Evolutionary conservation across 805 yeast genomes (phyloP), one percentile per base, ranked within the genome.

Genomic region (Cyberlindnera bimundalis): DNA sequence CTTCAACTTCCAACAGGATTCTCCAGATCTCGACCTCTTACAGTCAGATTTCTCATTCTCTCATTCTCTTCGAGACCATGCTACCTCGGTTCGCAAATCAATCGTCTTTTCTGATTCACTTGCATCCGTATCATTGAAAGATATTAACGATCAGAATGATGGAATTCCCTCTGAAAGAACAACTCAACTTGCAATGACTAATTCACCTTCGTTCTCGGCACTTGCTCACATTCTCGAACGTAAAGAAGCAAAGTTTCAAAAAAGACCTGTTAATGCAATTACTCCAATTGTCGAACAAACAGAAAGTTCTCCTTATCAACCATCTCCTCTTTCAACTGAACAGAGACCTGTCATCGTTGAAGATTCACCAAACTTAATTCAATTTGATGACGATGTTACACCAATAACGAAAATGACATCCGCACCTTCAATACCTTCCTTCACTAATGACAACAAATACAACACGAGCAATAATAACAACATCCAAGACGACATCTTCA

Each of bases 131-230:
- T 3, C 45, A 20, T 23, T 43, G 34, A 11, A 33, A 2, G 39
- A 37, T 20, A 24, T 28, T 19, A 16, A 12, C 13, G 3, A 23
- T 29, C 29, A 33, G 14, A 4, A 23, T 4, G 12, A 11, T 11
- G 33, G 14, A 10, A 24, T 24, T 12, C 5, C 21, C 10, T 27
- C 42, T 5, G 46, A 37, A 32, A 33, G 20, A 15, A 37, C 39
- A 25, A 40, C 45, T 13, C 40, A 39, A 34, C 33, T 61, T 15
- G 61, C 62, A 29, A 65, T 68, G 62, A 65, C 70, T 4, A 59
- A 68, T 17, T 68, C 73, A 2, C 74, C 74, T 3, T 67, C 72
- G 0, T 52, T 69, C 27, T 62, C 69, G 42, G 73, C 71, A 0
- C 45, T 69, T n/a, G 70, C 71, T 2, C 61, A 61, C 27, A 60